phyloP scores from a whole-genome alignment of 345 rosid genomes.

The Hypericum androsaemum region DNA sequence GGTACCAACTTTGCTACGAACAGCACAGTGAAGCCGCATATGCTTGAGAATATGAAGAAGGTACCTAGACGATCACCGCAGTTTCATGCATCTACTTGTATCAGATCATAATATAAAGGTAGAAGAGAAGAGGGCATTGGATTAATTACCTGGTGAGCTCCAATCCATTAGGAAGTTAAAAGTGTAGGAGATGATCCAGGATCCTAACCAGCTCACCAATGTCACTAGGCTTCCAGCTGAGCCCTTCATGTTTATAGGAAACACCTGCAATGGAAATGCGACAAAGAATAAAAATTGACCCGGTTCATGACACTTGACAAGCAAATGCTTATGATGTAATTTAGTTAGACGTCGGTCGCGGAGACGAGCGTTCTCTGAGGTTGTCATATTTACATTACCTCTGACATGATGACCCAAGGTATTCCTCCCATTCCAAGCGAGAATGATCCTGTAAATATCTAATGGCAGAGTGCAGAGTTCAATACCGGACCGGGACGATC shows the following conservation, averaged over 20 bases:
- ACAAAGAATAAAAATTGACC: not conserved
- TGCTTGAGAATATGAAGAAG: constrained; percentile 1
- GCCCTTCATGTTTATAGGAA: constrained; percentile 74
- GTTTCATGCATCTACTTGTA: too few species aligned
- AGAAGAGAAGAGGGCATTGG: not conserved
- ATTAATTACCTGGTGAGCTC: constrained; percentile 35
- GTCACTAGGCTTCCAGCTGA: constrained; percentile 81
- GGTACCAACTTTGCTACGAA: constrained; percentile 1
- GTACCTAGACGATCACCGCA: not conserved
- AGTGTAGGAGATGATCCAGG: constrained; percentile 63
- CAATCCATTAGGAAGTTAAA: constrained; percentile 57
- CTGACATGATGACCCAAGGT: constrained; percentile 76
- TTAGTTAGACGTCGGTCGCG: too few species aligned
- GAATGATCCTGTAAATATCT: constrained; percentile 38
- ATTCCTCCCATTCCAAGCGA: constrained; percentile 68
- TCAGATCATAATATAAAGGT: not conserved
- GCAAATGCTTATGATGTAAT: too few species aligned
- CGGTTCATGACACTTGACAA: not conserved
- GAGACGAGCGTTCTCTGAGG: too few species aligned
- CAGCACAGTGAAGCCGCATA: not conserved
- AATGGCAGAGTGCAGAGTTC: not conserved
- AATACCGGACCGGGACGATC: too few species aligned
- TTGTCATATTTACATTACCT: constrained; percentile 34
- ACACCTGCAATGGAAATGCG: too few species aligned
- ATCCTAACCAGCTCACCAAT: constrained; percentile 65